Evolutionary conservation across 345 rosid genomes (phyloP).

Genomic region (Citrus glauca): DNA sequence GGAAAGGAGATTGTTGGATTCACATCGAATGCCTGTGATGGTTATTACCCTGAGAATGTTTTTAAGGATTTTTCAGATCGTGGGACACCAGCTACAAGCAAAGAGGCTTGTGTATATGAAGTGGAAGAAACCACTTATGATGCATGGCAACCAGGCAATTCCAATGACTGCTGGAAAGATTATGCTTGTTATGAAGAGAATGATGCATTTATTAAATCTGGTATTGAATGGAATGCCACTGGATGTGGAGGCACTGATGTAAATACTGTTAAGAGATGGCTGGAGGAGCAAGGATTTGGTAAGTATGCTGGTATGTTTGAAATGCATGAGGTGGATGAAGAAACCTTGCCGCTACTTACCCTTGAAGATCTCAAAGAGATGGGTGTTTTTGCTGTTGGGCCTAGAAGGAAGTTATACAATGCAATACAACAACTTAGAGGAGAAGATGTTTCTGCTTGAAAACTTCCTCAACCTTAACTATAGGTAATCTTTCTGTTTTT

Average conservation of each 20-base stretch:
- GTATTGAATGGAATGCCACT: constrained; percentile 15
- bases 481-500: constrained; percentile 6
- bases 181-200: constrained; percentile 14
- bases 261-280: constrained; percentile 38
- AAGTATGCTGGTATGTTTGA: constrained; percentile 42
- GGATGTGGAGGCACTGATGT: constrained; percentile 5
- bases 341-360: constrained; percentile 49
- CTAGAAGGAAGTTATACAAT: constrained; percentile 49
- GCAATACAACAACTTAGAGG: constrained; percentile 43
- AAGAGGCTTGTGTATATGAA: constrained; percentile 23
- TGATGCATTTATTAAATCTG: constrained; percentile 5
- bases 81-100: constrained; percentile 24
- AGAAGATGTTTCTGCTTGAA: constrained; percentile 18
- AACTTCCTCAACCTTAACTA: neutral
- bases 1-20: constrained; percentile 19
- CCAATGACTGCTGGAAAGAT: constrained; percentile 14
- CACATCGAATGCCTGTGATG: constrained; percentile 13
- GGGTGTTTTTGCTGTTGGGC: constrained; percentile 52
- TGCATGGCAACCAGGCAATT: constrained; percentile 13
- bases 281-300: constrained; percentile 50
- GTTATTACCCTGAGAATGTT: constrained; percentile 9
- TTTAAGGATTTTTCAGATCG: constrained; percentile 22
- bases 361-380: constrained; percentile 62
- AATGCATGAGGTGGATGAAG: constrained; percentile 56
- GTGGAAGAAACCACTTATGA: constrained; percentile 18